Base-by-base conservation (phyloP, 202 grass and related monocot genomes). In the Saccharum hybrid region DNA sequence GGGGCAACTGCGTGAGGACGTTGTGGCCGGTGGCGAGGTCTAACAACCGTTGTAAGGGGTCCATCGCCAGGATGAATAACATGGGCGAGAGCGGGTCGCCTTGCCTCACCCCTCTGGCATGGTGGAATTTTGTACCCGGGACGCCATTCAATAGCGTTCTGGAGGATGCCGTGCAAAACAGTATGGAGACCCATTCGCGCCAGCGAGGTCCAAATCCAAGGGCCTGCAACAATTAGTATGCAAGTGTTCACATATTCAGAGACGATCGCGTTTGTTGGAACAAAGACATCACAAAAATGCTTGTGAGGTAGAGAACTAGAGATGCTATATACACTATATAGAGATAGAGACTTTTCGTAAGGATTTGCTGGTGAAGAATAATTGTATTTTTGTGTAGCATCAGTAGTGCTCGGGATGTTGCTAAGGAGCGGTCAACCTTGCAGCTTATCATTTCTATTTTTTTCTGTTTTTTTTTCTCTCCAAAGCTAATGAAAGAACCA, bases 361-460 rank as follows among this genome's bases (percentile, higher is more conserved):
- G 31, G 31, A 33, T 33, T 33, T 46, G 12, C 46, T 51, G 11
- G 12, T 67, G 38, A 26, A 16, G 0, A 8, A 57, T 30, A 22
- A 59, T 16, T 69, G 22, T 12, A 14, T 81, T 40, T 69, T 21
- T 57, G 56, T 57, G 64, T 19, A 41, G 16, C 10, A 6, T 19
- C 2, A 23, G 65, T 68, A 80, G 46, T 69, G 78, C 64, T 69
- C 46, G 13, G 66, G n/a, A 43, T 81, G 79, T 71, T 71, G 67
- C 26, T 13, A 39, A 18, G 13, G 21, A 36, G 16, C 38, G 51
- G 66, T 70, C 66, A 81, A 68, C 31, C 13, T 41, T 69, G 36
- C n/a, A 57, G 12, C 9, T 7, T 36, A 36, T 36, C 7, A 8
- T 13, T 56, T 63, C 26, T 31, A 5, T 28, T 28, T 12, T 19